Evolutionary conservation across 2,329 filamentous ascomycete genomes (phyloP).

Genomic region (Pseudocercospora fijiensis): DNA sequence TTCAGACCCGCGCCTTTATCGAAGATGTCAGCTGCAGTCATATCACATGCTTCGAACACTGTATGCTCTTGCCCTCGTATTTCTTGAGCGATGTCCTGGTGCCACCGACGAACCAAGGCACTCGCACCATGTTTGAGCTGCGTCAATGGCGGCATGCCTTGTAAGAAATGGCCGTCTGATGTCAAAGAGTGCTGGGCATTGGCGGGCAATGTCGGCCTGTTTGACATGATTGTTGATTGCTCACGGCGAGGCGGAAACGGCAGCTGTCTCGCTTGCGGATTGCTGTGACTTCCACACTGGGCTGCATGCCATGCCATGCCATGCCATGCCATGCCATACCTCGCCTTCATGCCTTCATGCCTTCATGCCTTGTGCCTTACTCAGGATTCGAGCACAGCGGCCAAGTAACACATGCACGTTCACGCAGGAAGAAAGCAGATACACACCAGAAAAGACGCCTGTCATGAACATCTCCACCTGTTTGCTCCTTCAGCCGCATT

Average conservation of each 20-base stretch:
- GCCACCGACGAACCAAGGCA: conserved; percentile 19
- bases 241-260: neutral
- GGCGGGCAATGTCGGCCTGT: neutral
- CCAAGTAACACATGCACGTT: neutral
- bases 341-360: too few relatives aligned
- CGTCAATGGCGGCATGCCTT: neutral
- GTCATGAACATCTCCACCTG: conserved; percentile 24
- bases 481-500: neutral
- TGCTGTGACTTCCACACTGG: neutral
- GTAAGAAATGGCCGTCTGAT: too few relatives aligned
- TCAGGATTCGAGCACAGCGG: neutral
- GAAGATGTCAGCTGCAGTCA: neutral
- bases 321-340: too few relatives aligned
- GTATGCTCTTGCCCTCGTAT: conserved; percentile 6
- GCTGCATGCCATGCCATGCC: too few relatives aligned
- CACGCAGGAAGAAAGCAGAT: conserved; percentile 6
- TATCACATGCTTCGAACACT: neutral
- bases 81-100: conserved; percentile 5
- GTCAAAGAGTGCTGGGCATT: neutral
- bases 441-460: conserved; percentile 23
- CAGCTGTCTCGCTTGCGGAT: neutral
- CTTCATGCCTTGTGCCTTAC: too few relatives aligned
- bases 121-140: neutral
- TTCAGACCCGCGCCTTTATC: conserved; percentile 20
- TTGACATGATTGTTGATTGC: neutral